Percentiles rank a stretch among this genome's conserved stretches.
Conservation (phyloP, 345 rosid species). For the Rubroshorea leprosula region DNA sequence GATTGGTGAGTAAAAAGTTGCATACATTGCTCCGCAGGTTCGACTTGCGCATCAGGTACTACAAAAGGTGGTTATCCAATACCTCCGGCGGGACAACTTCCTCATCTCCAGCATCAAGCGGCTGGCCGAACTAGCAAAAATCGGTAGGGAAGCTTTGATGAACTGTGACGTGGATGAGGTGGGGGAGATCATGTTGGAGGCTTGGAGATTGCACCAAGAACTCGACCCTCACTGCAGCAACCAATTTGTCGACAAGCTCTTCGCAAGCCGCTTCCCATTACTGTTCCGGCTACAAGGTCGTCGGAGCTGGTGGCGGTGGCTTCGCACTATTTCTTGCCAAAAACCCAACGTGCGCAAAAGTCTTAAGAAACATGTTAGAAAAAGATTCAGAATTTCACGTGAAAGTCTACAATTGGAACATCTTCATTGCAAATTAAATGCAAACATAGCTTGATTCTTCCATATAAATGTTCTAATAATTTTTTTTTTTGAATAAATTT, state of each 20-base stretch:
- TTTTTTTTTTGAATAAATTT: too few species aligned
- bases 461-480: neutral
- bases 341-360: slow-evolving; percentile 41
- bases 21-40: slow-evolving; percentile 42
- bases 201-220: slow-evolving; percentile 97
- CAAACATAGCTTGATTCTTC: neutral
- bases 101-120: slow-evolving; percentile 80
- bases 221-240: slow-evolving; percentile 95
- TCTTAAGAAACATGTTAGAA: slow-evolving; percentile 46
- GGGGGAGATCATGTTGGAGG: slow-evolving; percentile 87
- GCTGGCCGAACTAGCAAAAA: slow-evolving; percentile 70
- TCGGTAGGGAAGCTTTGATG: slow-evolving; percentile 90
- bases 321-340: slow-evolving; percentile 72
- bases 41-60: slow-evolving; percentile 89
- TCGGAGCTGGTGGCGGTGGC: slow-evolving; percentile 98
- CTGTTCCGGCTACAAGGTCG: slow-evolving; percentile 91
- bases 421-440: slow-evolving; percentile 19
- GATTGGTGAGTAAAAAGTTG: neutral
- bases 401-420: slow-evolving; percentile 59
- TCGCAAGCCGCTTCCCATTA: slow-evolving; percentile 55
- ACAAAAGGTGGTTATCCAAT: slow-evolving; percentile 83
- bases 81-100: slow-evolving; percentile 77
- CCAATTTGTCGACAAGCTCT: slow-evolving; percentile 71
- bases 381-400: slow-evolving; percentile 43
- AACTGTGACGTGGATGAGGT: slow-evolving; percentile 67